A percentile compares a stretch with the other conserved stretches of the same genome.
These are phyloP conservation scores for Zizania latifolia DNA, from an alignment of 176 grass and related monocot species.

Conservation along the genomic window DNA sequence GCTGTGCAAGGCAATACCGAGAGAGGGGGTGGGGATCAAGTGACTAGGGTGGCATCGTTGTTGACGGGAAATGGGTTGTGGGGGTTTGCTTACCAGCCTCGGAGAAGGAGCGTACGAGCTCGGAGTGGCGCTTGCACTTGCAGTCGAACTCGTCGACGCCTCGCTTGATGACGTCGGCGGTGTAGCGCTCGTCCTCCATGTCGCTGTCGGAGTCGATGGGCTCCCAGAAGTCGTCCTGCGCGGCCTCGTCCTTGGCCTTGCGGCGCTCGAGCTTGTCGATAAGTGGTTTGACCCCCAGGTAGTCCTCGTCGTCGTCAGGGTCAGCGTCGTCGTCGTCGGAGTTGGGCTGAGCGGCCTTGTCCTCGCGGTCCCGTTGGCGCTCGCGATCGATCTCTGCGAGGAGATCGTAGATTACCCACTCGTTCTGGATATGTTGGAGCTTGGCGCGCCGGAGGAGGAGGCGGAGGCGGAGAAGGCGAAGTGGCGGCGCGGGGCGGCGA, in stretches of 20 bases:
- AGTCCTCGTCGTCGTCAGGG: constrained; percentile 37
- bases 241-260: constrained; percentile 30
- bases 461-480: constrained; percentile 26
- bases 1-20: not conserved
- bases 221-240: constrained; percentile 49
- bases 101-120: constrained; percentile 56
- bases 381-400: constrained; percentile 59
- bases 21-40: not conserved
- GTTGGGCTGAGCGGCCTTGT: too few relatives aligned
- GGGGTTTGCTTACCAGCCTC: constrained; percentile 72
- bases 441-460: not conserved
- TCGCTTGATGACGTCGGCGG: constrained; percentile 34
- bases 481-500: constrained; percentile 32
- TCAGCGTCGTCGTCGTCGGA: not conserved
- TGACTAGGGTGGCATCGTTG: too few relatives aligned
- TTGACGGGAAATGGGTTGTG: too few relatives aligned
- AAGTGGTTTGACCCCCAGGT: constrained; percentile 60
- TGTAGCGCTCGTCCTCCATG: constrained; percentile 80
- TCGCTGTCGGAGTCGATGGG: constrained; percentile 80
- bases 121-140: constrained; percentile 70
- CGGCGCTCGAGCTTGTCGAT: constrained; percentile 63
- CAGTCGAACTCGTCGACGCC: constrained; percentile 68
- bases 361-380: constrained; percentile 43
- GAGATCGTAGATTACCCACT: constrained; percentile 44
- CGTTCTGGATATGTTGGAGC: not conserved